Conservation (phyloP, 345 rosid genomes). For the Rhizophora apiculata region DNA sequence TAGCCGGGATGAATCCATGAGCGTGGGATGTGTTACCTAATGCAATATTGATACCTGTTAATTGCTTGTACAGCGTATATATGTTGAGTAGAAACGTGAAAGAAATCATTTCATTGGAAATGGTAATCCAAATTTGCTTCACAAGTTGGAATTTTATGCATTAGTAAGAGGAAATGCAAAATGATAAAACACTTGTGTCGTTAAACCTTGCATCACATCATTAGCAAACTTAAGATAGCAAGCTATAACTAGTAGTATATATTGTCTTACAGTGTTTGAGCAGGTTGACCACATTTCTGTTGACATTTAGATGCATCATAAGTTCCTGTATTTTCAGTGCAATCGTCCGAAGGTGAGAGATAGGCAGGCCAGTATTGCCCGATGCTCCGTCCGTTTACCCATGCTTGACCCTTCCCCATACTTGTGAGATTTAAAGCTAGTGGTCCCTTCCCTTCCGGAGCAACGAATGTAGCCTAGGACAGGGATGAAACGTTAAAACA, state of each 20-base stretch:
- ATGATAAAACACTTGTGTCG: too few relatives aligned
- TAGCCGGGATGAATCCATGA: slow-evolving; percentile 50
- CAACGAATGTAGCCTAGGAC: slow-evolving; percentile 33
- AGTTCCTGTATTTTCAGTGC: slow-evolving; percentile 43
- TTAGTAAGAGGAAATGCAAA: too few relatives aligned
- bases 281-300: slow-evolving; percentile 54
- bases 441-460: slow-evolving; percentile 52
- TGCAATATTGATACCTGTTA: slow-evolving; percentile 8
- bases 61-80: neutral
- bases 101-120: neutral
- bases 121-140: too few relatives aligned
- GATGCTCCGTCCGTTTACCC: slow-evolving; percentile 57
- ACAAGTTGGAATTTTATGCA: too few relatives aligned
- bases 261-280: slow-evolving; percentile 52
- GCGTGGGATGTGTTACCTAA: slow-evolving; percentile 57
- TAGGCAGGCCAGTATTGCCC: slow-evolving; percentile 63
- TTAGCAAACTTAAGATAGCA: neutral
- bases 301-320: slow-evolving; percentile 47
- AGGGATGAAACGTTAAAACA: neutral
- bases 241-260: neutral
- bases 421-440: slow-evolving; percentile 50
- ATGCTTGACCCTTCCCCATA: slow-evolving; percentile 73
- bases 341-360: slow-evolving; percentile 45
- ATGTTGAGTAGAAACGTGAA: neutral
- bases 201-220: too few relatives aligned